A percentile compares a stretch with the other conserved stretches of the same genome.
Evolutionary conservation across 2,329 filamentous ascomycete genomes (phyloP).

Genomic region (Xylariaceae sp.): DNA sequence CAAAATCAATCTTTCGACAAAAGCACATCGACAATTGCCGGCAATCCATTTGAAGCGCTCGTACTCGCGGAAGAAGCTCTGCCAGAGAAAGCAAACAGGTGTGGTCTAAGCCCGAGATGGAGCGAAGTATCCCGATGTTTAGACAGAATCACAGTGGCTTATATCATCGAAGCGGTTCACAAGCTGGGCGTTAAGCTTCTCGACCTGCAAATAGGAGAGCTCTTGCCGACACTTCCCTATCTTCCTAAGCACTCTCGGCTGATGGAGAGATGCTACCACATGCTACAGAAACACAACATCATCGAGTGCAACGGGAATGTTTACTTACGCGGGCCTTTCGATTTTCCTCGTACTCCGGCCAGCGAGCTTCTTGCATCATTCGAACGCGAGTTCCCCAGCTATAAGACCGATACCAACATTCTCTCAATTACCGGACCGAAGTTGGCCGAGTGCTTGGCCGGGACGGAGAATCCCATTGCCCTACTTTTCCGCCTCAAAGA

Average conservation of each 20-base stretch:
- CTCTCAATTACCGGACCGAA: conserved; percentile 29
- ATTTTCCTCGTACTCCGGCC: background rate
- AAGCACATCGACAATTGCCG: too few species aligned
- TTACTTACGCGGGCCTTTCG: too few species aligned
- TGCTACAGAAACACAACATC: background rate
- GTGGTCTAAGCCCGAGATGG: background rate
- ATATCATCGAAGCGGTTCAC: background rate
- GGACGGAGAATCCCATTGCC: background rate
- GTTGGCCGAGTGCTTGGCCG: background rate
- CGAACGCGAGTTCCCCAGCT: background rate
- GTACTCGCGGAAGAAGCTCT: background rate
- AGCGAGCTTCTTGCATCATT: background rate
- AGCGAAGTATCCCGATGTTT: background rate
- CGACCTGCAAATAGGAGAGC: background rate
- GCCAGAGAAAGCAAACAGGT: background rate
- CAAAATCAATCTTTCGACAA: too few species aligned
- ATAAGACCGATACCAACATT: conserved; percentile 20
- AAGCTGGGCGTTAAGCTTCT: background rate
- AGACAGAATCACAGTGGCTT: background rate
- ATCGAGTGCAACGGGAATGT: background rate
- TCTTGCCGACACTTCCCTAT: background rate
- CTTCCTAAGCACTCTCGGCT: background rate
- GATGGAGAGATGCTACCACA: background rate
- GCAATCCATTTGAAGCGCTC: background rate
- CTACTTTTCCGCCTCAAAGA: background rate